These are phyloP conservation scores for Crithidia brevicula DNA, from an alignment of 208 protist species.

Conservation along the genomic window DNA sequence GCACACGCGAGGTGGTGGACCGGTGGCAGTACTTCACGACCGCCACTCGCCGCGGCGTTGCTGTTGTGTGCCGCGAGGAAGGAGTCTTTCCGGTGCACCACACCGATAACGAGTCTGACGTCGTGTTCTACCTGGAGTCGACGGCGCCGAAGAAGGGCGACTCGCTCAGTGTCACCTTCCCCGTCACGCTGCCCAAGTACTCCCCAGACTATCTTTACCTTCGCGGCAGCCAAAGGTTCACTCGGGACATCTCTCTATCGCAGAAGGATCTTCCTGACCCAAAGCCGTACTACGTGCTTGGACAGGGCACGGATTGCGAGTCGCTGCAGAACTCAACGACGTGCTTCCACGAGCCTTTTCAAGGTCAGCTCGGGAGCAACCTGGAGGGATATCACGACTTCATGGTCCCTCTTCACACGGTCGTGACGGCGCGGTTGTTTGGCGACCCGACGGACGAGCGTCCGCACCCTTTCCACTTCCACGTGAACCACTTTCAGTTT, in stretches of 20 bases:
- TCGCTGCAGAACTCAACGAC: slow-evolving; percentile 61
- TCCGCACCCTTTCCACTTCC: slow-evolving; percentile 85
- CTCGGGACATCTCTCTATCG: slow-evolving; percentile 75
- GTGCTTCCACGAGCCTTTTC: slow-evolving; percentile 75
- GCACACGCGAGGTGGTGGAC: slow-evolving; percentile 41
- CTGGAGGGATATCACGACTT: slow-evolving; percentile 62
- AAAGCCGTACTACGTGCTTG: slow-evolving; percentile 71
- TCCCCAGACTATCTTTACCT: slow-evolving; percentile 57
- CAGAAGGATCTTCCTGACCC: slow-evolving; percentile 41
- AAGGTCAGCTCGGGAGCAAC: slow-evolving; percentile 39
- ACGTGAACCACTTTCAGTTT: slow-evolving; percentile 90
- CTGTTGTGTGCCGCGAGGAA: slow-evolving; percentile 52
- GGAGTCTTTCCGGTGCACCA: slow-evolving; percentile 56
- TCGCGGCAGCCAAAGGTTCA: neutral
- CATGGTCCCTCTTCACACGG: slow-evolving; percentile 58
- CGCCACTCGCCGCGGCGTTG: slow-evolving; percentile 61
- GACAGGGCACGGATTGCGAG: slow-evolving; percentile 68
- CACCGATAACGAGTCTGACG: slow-evolving; percentile 27
- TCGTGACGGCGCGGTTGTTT: slow-evolving; percentile 71
- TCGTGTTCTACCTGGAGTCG: slow-evolving; percentile 67
- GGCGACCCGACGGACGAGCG: slow-evolving; percentile 69
- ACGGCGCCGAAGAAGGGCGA: slow-evolving; percentile 6
- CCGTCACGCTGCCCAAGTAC: slow-evolving; percentile 44
- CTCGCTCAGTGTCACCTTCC: slow-evolving; percentile 32
- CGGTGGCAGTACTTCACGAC: slow-evolving; percentile 86